Evolutionary conservation across 1,139 yeast genomes (phyloP), one percentile per base, ranked within the genome.

Genomic region (Geotrichum siamense): DNA sequence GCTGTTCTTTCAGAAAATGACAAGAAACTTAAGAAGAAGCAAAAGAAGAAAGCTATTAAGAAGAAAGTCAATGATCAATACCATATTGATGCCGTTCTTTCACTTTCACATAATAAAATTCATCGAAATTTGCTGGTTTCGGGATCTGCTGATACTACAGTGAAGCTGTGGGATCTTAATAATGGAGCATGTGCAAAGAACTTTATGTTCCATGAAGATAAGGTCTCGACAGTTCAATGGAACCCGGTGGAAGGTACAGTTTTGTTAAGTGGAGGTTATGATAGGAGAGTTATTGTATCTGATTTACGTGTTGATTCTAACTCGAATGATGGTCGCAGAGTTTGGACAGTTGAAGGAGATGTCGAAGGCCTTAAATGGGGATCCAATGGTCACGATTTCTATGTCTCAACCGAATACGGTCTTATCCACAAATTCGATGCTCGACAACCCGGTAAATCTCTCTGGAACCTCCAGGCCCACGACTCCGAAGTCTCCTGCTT

Each of bases 391-490:
- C 78, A 79, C 53, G 67, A 75, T 32, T 83, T 91, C 61, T 77
- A 82, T 59, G 94, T 87, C 35, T 95, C 96, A 55, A 87, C 96
- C 30, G 98, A 91, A 62, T 74, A 77, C 51, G 99, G 99, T 61
- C 81, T 81, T 57, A 77, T 91, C 28, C 85, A 85, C 67, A 82
- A 93, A 52, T 89, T 83, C 57, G 98, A 91, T 64, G 81, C 85
- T 38, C 78, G 96, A 62, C 62, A 65, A 39, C 75, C 71, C 41
- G 72, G 71, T 37, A 71, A 74, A 43, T 87, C 96, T 21, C 59
- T 91, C 31, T 91, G 99, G 99, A 85, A 94, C 4, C 72, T 91
- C 57, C 96, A 93, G 66, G 98, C 98, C 1, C 98, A 91, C 62
- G 97, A 91, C 65, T 78, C 94, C 3, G 96, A 94, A 48, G 82